Evolutionary conservation across 176 grass and related monocot genomes (phyloP), one percentile per base, ranked within the genome.

Genomic region (Oropetium thomaeum): DNA sequence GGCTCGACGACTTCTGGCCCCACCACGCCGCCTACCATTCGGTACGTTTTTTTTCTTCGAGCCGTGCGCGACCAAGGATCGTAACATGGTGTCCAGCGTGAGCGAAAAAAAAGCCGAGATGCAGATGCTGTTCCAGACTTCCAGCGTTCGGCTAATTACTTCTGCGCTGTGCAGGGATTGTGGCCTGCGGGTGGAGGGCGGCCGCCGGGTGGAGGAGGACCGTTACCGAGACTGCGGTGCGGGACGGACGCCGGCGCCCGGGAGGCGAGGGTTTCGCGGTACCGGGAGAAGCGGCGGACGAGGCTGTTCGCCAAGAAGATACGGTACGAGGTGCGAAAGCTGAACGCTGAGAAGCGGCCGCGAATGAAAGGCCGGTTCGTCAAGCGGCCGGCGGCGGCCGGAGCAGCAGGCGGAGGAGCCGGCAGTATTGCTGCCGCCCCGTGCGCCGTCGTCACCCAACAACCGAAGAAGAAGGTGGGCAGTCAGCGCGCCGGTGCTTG

Each of bases 251-350:
- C n/a, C n/a, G 78, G 67, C 15, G 80, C 82, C 65, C 69, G 96
- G 67, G 91, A 86, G 75, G 96, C 87, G 22, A 83, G 87, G 63
- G 96, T 95, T 52, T 81, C 87, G 11, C 71, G 96, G 58, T 99
- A 99, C 82, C 71, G 91, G 78, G 96, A 99, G 87, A 99, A 99
- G 89, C 87, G 96, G 83, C 87, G 91, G 51, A 92, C 91, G 69
- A 65, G 96, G 84, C 85, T 99, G 76, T 99, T 95, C 79, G 84
- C 96, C 4, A 99, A 99, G 89, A 99, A 99, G 87, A 99, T 99
- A 43, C 84, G 96, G 65, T 99, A 99, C 79, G 91, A 99, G 84
- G 96, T 99, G 84, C 82, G 96, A 30, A 99, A 95, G 78, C 90
- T 99, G 31, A 99, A 99, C 72, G 96, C 96, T 2, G 91, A 99